Evolutionary conservation across 169 alveolate genomes (phyloP).

Genomic region (Perkinsus olseni): DNA sequence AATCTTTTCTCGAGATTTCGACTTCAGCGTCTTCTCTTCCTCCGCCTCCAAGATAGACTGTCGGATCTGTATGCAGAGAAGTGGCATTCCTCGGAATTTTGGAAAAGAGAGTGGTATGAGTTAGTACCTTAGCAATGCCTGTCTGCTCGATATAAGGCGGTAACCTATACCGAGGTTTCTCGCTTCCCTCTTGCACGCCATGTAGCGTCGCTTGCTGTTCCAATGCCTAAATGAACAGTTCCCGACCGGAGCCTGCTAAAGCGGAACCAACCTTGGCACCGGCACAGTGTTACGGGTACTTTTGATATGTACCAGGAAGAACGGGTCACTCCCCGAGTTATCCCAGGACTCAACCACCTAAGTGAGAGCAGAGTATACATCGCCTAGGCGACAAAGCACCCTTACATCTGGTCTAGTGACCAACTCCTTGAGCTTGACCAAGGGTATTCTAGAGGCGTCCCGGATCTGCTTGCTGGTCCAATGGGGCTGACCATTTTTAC

Average conservation of each 20-base stretch:
- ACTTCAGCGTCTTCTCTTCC: constrained; percentile 78
- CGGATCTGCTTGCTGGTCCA: background rate
- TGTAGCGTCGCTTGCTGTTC: constrained; percentile 87
- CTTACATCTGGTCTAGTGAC: background rate
- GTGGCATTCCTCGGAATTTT: background rate
- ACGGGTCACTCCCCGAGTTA: constrained; percentile 89
- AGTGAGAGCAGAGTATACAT: background rate
- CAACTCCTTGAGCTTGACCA: background rate
- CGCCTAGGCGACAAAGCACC: background rate
- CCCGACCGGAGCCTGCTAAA: background rate
- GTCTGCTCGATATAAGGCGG: constrained; percentile 66
- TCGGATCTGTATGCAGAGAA: constrained; percentile 40
- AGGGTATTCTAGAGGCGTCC: background rate
- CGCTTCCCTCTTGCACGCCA: constrained; percentile 83
- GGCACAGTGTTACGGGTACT: constrained; percentile 85
- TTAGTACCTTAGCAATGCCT: constrained; percentile 58
- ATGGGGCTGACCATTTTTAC: background rate
- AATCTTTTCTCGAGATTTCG: constrained; percentile 88
- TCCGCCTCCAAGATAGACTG: constrained; percentile 79
- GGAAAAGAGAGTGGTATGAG: background rate
- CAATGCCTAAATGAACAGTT: constrained; percentile 74
- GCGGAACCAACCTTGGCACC: constrained; percentile 64
- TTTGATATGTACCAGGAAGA: constrained; percentile 80
- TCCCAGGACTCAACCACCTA: constrained; percentile 83
- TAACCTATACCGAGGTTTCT: constrained; percentile 81